These are phyloP conservation scores for Coprinopsis strossmayeri DNA, from an alignment of 768 basidiomycete genomes.

Conservation along the genomic window DNA sequence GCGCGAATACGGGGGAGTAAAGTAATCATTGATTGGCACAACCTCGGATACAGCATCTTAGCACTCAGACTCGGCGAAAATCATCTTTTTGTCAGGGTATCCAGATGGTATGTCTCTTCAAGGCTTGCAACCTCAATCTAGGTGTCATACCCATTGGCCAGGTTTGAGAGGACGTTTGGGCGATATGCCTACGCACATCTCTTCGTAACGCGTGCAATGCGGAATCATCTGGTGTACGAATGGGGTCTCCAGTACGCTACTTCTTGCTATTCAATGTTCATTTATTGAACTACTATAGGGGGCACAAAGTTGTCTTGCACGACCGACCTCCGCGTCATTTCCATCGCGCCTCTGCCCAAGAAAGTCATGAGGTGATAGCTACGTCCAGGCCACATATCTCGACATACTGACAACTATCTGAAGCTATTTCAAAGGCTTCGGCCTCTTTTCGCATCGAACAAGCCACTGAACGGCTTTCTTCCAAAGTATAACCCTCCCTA, in stretches of 20 bases:
- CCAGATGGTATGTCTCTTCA: conserved; percentile 51
- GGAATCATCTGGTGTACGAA: conserved; percentile 53
- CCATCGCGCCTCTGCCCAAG: conserved; percentile 58
- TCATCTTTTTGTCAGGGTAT: conserved; percentile 67
- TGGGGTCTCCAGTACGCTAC: conserved; percentile 71
- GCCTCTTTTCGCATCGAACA: conserved; percentile 24
- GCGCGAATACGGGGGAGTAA: conserved; percentile 65
- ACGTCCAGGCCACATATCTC: neutral
- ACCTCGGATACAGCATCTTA: conserved; percentile 91
- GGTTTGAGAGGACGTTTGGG: conserved; percentile 84
- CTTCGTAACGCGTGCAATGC: conserved; percentile 91
- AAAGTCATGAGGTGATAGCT: conserved; percentile 63
- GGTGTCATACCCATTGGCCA: conserved; percentile 25
- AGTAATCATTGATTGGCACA: conserved; percentile 98
- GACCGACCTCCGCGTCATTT: conserved; percentile 90
- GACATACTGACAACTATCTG: neutral
- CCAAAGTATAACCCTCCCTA: conserved; percentile 46
- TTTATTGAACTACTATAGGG: conserved; percentile 38
- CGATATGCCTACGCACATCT: conserved; percentile 79
- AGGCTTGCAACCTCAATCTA: conserved; percentile 2
- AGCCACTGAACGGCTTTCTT: conserved; percentile 41
- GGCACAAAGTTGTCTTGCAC: conserved; percentile 71
- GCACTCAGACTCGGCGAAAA: conserved; percentile 67
- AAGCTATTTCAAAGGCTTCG: conserved; percentile 49
- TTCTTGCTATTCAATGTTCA: neutral